Conservation (phyloP, 1,284 basidiomycete genomes). For the Tilletia indica region DNA sequence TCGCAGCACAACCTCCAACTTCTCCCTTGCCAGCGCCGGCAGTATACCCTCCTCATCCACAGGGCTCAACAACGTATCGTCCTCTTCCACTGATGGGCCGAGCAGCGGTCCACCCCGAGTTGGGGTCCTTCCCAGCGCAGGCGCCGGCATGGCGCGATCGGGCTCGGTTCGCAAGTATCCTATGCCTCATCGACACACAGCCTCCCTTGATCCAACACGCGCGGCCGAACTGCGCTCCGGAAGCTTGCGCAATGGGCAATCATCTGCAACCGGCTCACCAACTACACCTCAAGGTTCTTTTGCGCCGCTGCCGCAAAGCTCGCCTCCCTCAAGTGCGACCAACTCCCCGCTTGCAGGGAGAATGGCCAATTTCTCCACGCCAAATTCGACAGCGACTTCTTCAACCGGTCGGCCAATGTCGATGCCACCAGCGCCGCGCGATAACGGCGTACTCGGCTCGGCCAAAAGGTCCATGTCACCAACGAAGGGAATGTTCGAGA, state of each 20-base stretch:
- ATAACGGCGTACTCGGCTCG: conserved; percentile 29
- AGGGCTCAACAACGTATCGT: conserved; percentile 16
- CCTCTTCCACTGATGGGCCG: not conserved
- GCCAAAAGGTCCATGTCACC: conserved; percentile 29
- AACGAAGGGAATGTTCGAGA: conserved; percentile 18
- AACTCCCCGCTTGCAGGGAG: conserved; percentile 14
- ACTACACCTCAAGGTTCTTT: conserved; percentile 21
- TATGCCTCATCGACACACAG: conserved; percentile 44
- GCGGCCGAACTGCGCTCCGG: conserved; percentile 32
- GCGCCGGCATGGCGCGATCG: conserved; percentile 31
- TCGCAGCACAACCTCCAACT: conserved; percentile 30
- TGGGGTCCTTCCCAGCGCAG: conserved; percentile 5
- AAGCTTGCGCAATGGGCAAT: conserved; percentile 23
- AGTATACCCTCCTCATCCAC: conserved; percentile 14
- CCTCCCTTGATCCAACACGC: conserved; percentile 39
- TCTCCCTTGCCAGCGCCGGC: conserved; percentile 31
- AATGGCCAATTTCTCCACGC: conserved; percentile 30
- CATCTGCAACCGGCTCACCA: conserved; percentile 21
- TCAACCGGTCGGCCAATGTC: conserved; percentile 36
- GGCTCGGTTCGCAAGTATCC: conserved; percentile 40
- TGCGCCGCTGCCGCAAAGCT: conserved; percentile 29
- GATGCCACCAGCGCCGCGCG: conserved; percentile 45
- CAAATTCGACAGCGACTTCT: conserved; percentile 21
- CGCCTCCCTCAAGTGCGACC: not conserved
- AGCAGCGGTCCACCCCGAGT: conserved; percentile 19